These are phyloP conservation scores for Thielaviopsis populi DNA, from an alignment of 2,329 filamentous ascomycete genomes.

Conservation along the genomic window DNA sequence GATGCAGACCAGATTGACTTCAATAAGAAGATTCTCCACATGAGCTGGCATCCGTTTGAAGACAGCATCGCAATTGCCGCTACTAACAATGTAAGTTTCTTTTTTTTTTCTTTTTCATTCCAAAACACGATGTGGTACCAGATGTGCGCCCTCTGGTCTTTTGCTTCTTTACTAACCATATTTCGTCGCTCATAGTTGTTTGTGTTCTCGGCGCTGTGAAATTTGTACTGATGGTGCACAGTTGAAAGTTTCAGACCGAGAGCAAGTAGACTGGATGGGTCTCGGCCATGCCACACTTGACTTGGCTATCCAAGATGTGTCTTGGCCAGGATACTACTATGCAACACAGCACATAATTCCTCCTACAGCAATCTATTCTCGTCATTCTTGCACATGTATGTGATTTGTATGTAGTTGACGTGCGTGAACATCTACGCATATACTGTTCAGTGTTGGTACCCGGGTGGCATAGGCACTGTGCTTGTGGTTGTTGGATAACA, in stretches of 20 bases:
- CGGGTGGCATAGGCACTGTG: not conserved
- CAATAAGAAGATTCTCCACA: slow-evolving; percentile 99
- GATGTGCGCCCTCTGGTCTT: too few species aligned
- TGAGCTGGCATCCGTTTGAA: slow-evolving; percentile 99
- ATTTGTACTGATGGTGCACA: not conserved
- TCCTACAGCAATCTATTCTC: slow-evolving; percentile 3
- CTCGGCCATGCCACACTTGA: not conserved
- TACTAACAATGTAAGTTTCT: slow-evolving; percentile 82
- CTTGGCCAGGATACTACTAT: slow-evolving; percentile 1
- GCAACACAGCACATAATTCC: slow-evolving; percentile 14
- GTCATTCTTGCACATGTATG: not conserved
- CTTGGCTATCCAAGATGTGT: not conserved
- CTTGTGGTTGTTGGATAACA: not conserved
- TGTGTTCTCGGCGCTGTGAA: slow-evolving; percentile 61
- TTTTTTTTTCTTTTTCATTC: not conserved
- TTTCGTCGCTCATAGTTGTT: slow-evolving; percentile 42
- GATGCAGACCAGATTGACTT: slow-evolving; percentile 99
- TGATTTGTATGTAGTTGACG: not conserved
- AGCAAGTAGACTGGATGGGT: slow-evolving; percentile 1
- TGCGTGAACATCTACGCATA: not conserved
- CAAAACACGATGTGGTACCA: too few species aligned
- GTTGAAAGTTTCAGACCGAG: not conserved
- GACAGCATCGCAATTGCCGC: slow-evolving; percentile 99
- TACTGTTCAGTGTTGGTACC: not conserved
- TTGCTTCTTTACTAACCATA: not conserved